Percentiles rank a stretch among this genome's conserved stretches.
These are phyloP conservation scores for Pholiota conissans DNA, from an alignment of 768 basidiomycete species.

Conservation along the genomic window DNA sequence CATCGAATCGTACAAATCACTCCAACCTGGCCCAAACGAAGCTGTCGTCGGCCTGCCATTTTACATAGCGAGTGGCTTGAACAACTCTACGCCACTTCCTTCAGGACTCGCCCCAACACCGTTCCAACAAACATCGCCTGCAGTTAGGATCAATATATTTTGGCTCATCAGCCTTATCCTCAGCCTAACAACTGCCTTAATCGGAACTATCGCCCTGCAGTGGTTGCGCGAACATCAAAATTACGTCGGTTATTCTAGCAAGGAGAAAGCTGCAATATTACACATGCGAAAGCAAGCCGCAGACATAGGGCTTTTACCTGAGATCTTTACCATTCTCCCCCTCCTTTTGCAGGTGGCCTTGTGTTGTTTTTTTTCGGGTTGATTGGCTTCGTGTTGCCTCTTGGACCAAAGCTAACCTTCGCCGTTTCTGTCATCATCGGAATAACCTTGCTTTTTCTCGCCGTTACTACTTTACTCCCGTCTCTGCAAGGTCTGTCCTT, in stretches of 20 bases:
- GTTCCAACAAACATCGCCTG: not conserved
- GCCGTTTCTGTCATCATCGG: slow-evolving; percentile 9
- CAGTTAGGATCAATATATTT: not conserved
- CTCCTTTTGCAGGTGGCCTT: slow-evolving; percentile 9
- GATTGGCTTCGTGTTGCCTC: slow-evolving; percentile 15
- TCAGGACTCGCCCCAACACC: no score
- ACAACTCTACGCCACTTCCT: no score
- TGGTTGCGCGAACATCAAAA: slow-evolving; percentile 4
- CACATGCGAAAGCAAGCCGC: slow-evolving; percentile 1
- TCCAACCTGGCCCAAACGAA: slow-evolving; percentile 4
- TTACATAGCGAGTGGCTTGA: not conserved
- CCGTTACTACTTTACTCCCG: slow-evolving; percentile 11
- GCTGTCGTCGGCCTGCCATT: not conserved
- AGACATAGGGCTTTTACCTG: slow-evolving; percentile 1
- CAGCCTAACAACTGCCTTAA: not conserved
- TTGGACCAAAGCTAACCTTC: slow-evolving; percentile 8
- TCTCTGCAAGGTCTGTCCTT: slow-evolving; percentile 1
- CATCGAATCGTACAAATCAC: slow-evolving; percentile 1
- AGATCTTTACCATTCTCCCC: slow-evolving; percentile 1
- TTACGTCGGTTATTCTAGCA: not conserved
- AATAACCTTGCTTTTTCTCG: slow-evolving; percentile 11
- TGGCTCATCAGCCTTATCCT: no score
- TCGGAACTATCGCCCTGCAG: slow-evolving; percentile 2
- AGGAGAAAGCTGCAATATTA: not conserved
- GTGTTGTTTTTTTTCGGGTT: slow-evolving; percentile 17